A percentile compares a stretch with the other conserved stretches of the same genome.
These are phyloP conservation scores for Pyrenochaeta sp. DNA, from an alignment of 2,329 filamentous ascomycete species.

Conservation along the genomic window DNA sequence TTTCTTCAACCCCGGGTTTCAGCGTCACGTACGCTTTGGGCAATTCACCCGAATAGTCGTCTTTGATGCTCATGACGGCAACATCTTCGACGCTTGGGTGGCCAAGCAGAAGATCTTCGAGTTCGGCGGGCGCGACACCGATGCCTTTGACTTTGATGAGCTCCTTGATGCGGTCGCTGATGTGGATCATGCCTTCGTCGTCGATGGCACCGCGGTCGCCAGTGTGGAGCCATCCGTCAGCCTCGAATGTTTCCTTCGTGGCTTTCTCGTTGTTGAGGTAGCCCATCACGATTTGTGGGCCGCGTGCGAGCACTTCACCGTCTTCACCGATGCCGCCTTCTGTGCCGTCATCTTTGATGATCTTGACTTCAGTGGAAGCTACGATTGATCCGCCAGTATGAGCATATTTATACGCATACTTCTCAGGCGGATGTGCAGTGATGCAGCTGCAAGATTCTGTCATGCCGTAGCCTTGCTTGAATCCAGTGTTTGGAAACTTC, in stretches of 20 bases:
- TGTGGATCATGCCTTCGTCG: conserved; percentile 62
- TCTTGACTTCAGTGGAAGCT: conserved; percentile 66
- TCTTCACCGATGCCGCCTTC: conserved; percentile 62
- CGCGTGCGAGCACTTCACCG: conserved; percentile 59
- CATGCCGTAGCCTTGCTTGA: conserved; percentile 74
- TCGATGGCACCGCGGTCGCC: conserved; percentile 66
- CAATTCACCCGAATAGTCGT: conserved; percentile 61
- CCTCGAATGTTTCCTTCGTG: conserved; percentile 55
- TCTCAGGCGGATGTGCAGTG: conserved; percentile 65
- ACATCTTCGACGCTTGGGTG: conserved; percentile 64
- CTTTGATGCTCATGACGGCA: conserved; percentile 62
- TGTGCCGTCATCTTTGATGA: conserved; percentile 63
- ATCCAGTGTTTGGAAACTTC: conserved; percentile 66
- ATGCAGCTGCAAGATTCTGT: conserved; percentile 71
- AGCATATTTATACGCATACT: conserved; percentile 65
- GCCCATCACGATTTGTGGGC: conserved; percentile 60
- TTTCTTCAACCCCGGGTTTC: conserved; percentile 41
- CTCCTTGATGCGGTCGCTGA: conserved; percentile 70
- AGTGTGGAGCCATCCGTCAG: conserved; percentile 64
- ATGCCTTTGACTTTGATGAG: conserved; percentile 73
- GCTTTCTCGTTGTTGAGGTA: conserved; percentile 56
- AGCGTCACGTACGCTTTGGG: conserved; percentile 56
- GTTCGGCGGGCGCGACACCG: conserved; percentile 67
- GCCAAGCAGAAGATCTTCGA: conserved; percentile 68
- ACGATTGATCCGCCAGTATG: conserved; percentile 64